These are phyloP conservation scores for Colletotrichum acutatum DNA, from an alignment of 2,329 filamentous ascomycete species.

Conservation along the genomic window DNA sequence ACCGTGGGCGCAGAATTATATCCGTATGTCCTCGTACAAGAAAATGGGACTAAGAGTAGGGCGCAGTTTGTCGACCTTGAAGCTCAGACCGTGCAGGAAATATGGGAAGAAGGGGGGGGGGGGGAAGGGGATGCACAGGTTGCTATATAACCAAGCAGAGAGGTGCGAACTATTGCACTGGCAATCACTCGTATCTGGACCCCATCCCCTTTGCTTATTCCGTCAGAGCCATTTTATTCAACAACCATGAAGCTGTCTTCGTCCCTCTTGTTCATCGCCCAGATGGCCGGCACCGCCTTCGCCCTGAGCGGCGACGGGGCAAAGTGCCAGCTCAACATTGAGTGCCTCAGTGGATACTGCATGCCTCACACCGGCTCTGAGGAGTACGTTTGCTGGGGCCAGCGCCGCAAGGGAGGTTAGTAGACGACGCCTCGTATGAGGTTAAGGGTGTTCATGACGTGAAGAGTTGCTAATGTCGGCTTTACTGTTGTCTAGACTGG, in stretches of 20 bases:
- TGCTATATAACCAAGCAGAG: not conserved
- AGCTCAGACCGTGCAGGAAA: not conserved
- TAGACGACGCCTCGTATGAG: not conserved
- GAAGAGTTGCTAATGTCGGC: not conserved
- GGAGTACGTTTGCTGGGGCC: not conserved
- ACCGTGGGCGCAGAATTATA: not conserved
- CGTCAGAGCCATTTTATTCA: not conserved
- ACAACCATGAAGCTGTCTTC: not conserved
- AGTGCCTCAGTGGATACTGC: not conserved
- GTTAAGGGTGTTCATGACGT: no score
- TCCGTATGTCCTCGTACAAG: not conserved
- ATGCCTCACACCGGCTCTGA: not conserved
- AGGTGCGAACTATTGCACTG: not conserved
- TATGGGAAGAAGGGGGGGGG: not conserved
- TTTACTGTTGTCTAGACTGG: not conserved
- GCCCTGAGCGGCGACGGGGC: not conserved
- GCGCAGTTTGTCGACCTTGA: not conserved
- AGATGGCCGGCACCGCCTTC: not conserved
- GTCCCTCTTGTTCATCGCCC: not conserved
- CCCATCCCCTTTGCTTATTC: not conserved
- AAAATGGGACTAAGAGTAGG: not conserved
- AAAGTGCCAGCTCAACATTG: not conserved
- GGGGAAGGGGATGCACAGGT: not conserved
- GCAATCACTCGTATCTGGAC: not conserved
- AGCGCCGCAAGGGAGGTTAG: not conserved